A percentile compares a stretch with the other conserved stretches of the same genome.
Conservation (phyloP, 805 yeast genomes). For the Metschnikowia lochheadii region DNA sequence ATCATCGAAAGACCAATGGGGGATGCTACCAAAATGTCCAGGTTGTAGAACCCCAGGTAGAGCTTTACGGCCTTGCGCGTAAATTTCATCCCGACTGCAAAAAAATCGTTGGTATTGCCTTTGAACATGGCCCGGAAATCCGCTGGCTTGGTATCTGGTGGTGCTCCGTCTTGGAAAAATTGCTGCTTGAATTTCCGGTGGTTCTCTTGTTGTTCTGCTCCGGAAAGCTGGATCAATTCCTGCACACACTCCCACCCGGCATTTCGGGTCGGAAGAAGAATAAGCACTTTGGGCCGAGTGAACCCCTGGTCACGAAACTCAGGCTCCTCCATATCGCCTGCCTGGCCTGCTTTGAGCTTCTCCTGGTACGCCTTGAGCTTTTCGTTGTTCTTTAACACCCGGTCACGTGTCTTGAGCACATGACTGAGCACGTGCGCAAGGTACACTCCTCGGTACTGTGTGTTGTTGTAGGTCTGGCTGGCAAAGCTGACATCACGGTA, state of each 20-base stretch:
- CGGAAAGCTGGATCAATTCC: slow-evolving; percentile 57
- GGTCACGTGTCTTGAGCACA: slow-evolving; percentile 79
- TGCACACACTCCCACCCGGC: slow-evolving; percentile 67
- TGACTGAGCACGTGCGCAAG: slow-evolving; percentile 76
- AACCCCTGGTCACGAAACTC: slow-evolving; percentile 92
- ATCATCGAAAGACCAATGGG: slow-evolving; percentile 82
- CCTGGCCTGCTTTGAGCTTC: slow-evolving; percentile 34
- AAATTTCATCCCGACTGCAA: slow-evolving; percentile 85
- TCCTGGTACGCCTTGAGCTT: slow-evolving; percentile 45
- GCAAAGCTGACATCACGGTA: slow-evolving; percentile 72
- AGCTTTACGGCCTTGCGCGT: slow-evolving; percentile 84
- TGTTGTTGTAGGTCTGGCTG: slow-evolving; percentile 47
- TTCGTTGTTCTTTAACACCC: slow-evolving; percentile 72
- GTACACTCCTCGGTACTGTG: slow-evolving; percentile 58
- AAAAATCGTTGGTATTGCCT: slow-evolving; percentile 90
- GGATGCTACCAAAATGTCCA: slow-evolving; percentile 86
- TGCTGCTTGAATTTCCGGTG: slow-evolving; percentile 69
- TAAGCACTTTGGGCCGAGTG: slow-evolving; percentile 84
- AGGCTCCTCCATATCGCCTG: slow-evolving; percentile 36
- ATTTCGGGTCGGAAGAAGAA: slow-evolving; percentile 80
- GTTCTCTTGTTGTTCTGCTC: slow-evolving; percentile 75
- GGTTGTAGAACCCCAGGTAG: slow-evolving; percentile 75
- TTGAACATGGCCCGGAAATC: slow-evolving; percentile 77
- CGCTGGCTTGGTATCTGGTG: slow-evolving; percentile 62
- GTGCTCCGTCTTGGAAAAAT: slow-evolving; percentile 51